These are phyloP conservation scores for Melaleuca alternifolia DNA, from an alignment of 345 rosid genomes.

Conservation along the genomic window DNA sequence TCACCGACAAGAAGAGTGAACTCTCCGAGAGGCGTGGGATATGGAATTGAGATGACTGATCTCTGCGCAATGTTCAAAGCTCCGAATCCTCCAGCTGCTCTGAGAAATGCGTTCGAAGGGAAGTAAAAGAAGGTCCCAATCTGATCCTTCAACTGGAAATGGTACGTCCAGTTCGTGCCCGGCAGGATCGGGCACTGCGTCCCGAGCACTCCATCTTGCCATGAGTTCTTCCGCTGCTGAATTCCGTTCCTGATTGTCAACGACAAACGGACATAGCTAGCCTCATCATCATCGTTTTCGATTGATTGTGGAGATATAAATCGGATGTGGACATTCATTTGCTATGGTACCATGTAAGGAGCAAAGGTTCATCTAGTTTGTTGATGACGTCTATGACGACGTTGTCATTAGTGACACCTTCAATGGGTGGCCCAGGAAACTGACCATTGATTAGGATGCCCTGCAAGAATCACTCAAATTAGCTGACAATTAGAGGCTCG, in stretches of 20 bases:
- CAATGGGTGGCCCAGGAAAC: slow-evolving; percentile 85
- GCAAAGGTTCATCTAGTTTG: slow-evolving; percentile 66
- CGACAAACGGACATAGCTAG: neutral
- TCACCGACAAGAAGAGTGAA: slow-evolving; percentile 27
- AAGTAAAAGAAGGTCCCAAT: slow-evolving; percentile 64
- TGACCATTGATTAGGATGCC: slow-evolving; percentile 72
- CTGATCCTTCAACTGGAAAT: slow-evolving; percentile 76
- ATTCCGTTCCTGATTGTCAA: slow-evolving; percentile 56
- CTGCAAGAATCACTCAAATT: slow-evolving; percentile 14
- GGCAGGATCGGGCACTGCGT: slow-evolving; percentile 87
- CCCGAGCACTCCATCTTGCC: slow-evolving; percentile 92
- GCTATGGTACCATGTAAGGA: slow-evolving; percentile 56
- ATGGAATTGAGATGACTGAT: slow-evolving; percentile 28
- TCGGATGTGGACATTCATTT: neutral
- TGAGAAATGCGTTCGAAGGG: slow-evolving; percentile 56
- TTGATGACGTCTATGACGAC: slow-evolving; percentile 58
- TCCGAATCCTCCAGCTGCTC: slow-evolving; percentile 65
- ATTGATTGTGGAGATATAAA: neutral
- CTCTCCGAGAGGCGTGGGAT: slow-evolving; percentile 26
- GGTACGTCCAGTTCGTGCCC: slow-evolving; percentile 66
- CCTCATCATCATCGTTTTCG: neutral
- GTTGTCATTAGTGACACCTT: slow-evolving; percentile 74
- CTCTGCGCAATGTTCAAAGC: slow-evolving; percentile 21
- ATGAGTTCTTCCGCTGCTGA: slow-evolving; percentile 52
- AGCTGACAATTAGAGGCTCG: neutral